Percentiles rank a stretch among this genome's conserved stretches.
Conservation (phyloP, 2,329 filamentous ascomycete genomes). For the Gremmenia infestans region DNA sequence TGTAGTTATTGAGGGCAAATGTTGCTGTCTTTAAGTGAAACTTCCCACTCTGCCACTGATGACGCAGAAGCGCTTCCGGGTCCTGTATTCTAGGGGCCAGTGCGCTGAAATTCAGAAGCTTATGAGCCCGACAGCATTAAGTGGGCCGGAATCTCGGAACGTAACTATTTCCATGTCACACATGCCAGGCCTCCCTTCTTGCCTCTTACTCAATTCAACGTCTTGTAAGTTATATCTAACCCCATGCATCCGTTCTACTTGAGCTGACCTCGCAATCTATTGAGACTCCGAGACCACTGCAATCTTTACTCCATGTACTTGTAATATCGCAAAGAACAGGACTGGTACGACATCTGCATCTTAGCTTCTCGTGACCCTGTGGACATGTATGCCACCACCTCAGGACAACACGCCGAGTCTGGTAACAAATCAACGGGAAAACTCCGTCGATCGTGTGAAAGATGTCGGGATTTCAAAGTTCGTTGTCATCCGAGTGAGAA, state of each 20-base stretch:
- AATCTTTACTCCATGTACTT: no score
- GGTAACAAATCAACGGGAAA: not conserved
- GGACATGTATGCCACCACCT: not conserved
- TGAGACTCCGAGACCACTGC: not conserved
- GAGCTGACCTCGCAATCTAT: not conserved
- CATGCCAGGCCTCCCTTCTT: no score
- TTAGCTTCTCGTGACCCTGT: not conserved
- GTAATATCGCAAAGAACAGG: no score
- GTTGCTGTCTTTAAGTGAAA: no score
- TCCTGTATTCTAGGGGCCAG: no score
- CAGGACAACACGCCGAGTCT: no score
- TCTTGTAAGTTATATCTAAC: not conserved
- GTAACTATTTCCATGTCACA: not conserved
- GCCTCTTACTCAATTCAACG: not conserved
- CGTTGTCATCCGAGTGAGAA: slow-evolving; percentile 46
- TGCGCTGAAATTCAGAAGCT: no score
- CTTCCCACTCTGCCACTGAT: no score
- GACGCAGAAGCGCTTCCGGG: no score
- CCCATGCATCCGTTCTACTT: not conserved
- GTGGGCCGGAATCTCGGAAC: not conserved
- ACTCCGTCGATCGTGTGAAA: slow-evolving; percentile 40
- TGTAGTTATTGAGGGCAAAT: no score
- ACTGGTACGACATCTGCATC: not conserved
- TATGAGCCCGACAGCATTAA: no score
- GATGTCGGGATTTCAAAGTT: slow-evolving; percentile 48